Evolutionary conservation across 2,329 filamentous ascomycete species (phyloP).

Genomic region (Colletotrichum nymphaeae): DNA sequence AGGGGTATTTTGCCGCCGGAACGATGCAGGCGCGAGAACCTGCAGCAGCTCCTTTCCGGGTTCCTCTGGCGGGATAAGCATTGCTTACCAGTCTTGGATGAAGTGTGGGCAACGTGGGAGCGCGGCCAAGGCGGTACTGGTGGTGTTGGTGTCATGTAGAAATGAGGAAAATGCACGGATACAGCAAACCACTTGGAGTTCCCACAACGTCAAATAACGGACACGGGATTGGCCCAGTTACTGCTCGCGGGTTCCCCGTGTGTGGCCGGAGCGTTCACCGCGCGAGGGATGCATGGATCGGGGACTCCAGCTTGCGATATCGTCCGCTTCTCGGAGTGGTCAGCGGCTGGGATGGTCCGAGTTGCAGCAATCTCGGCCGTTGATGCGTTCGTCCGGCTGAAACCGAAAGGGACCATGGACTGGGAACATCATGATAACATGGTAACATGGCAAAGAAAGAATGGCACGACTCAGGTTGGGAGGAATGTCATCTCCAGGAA

Average conservation of each 20-base stretch:
- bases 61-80: slow-evolving; percentile 46
- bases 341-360: not conserved
- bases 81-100: slow-evolving; percentile 27
- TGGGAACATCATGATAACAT: not conserved
- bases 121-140: not conserved
- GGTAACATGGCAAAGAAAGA: not conserved
- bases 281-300: not conserved
- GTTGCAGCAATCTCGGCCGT: slow-evolving; percentile 11
- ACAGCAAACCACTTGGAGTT: not conserved
- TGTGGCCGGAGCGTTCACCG: not conserved
- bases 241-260: not conserved
- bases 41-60: slow-evolving; percentile 17
- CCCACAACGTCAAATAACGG: not conserved
- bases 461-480: slow-evolving; percentile 14
- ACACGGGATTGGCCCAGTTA: not conserved
- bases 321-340: not conserved
- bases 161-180: too few species aligned
- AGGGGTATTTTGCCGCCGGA: slow-evolving; percentile 15
- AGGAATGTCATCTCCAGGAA: not conserved
- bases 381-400: slow-evolving; percentile 31
- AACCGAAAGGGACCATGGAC: not conserved
- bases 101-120: slow-evolving; percentile 17
- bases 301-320: not conserved
- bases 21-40: slow-evolving; percentile 3
- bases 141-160: not conserved